A percentile compares a stretch with the other conserved stretches of the same genome.
Conservation (phyloP, 1,284 basidiomycete species). For the Neonothopanus nambi region DNA sequence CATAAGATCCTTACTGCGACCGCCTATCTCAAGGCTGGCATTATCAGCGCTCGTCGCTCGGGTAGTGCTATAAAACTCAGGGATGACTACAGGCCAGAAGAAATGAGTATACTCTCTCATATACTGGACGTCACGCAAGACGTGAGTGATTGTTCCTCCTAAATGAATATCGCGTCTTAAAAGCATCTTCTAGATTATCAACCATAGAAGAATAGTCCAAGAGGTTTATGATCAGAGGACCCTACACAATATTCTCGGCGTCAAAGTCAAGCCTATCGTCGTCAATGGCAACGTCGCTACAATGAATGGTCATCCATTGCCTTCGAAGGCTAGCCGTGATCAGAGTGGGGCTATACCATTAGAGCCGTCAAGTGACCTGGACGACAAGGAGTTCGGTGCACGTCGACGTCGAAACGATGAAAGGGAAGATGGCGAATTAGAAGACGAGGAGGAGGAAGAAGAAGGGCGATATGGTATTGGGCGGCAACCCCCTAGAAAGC, state of each 20-base stretch:
- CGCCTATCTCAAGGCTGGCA: slow-evolving; percentile 53
- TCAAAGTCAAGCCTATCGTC: slow-evolving; percentile 37
- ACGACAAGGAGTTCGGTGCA: neutral
- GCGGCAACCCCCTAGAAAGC: slow-evolving; percentile 1
- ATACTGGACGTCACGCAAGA: slow-evolving; percentile 85
- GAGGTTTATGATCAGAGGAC: slow-evolving; percentile 66
- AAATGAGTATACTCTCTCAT: slow-evolving; percentile 78
- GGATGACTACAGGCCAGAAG: slow-evolving; percentile 51
- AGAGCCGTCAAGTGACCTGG: neutral
- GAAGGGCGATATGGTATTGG: neutral
- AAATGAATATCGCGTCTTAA: neutral
- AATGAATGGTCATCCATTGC: slow-evolving; percentile 13
- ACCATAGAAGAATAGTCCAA: slow-evolving; percentile 66
- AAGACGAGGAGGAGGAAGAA: neutral
- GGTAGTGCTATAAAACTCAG: slow-evolving; percentile 49
- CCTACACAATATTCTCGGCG: slow-evolving; percentile 63
- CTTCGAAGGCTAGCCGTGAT: neutral
- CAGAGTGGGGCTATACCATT: neutral
- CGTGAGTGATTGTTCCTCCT: slow-evolving; percentile 43
- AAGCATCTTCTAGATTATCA: slow-evolving; percentile 54
- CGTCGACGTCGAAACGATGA: neutral
- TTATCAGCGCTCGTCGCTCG: slow-evolving; percentile 53
- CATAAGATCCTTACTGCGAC: slow-evolving; percentile 79
- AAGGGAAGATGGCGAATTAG: neutral
- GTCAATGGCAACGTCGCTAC: slow-evolving; percentile 16